Evolutionary conservation across 345 rosid species (phyloP).

Genomic region (Acer campestre): DNA sequence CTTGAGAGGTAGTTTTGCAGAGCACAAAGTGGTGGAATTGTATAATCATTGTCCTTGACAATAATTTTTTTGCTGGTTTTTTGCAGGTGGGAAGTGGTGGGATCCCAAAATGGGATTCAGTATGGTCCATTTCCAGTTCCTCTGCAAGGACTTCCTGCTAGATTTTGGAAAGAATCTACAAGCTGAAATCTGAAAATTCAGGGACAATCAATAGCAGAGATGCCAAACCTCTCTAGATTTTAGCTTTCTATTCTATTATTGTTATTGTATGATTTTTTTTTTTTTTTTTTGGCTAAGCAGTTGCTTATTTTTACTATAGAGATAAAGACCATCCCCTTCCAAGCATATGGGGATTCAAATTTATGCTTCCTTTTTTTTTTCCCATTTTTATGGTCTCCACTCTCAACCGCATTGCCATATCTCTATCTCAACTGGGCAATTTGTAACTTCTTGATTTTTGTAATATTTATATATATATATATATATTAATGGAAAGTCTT

Average conservation of each 20-base stretch:
- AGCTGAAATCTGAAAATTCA: neutral
- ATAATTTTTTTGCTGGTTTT: conserved; percentile 19
- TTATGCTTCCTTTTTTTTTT: neutral
- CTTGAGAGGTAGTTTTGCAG: neutral
- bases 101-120: conserved; percentile 58
- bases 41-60: conserved; percentile 24
- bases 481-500: neutral
- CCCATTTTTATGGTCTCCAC: neutral
- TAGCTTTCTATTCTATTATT: neutral
- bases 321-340: conserved; percentile 18
- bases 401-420: neutral
- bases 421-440: neutral
- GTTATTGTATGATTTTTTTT: neutral
- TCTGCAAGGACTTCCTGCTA: conserved; percentile 64
- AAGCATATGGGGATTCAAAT: conserved; percentile 14
- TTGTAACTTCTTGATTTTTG: conserved; percentile 9
- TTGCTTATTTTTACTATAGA: conserved; percentile 6
- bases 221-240: conserved; percentile 8
- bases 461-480: neutral
- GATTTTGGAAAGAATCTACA: conserved; percentile 57
- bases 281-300: neutral
- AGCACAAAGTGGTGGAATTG: neutral
- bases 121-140: conserved; percentile 86
- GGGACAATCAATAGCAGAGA: neutral
- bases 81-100: conserved; percentile 76